phyloP scores from a whole-genome alignment of 1,139 yeast genomes.

The Blastobotrys indianensis region DNA sequence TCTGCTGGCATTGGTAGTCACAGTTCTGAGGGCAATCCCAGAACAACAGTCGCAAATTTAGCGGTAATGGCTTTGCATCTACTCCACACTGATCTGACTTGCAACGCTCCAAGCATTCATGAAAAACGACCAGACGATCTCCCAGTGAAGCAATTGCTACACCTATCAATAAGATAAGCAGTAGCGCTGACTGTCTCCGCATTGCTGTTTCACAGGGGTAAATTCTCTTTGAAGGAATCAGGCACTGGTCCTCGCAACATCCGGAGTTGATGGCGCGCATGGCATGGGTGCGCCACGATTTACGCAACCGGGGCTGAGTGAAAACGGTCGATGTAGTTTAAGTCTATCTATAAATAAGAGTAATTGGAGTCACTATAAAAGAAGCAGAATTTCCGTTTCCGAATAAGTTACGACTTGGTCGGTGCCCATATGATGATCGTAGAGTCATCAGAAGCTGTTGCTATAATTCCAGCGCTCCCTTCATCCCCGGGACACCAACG shows the following conservation, averaged over 20 bases:
- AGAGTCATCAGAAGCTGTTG: conserved; percentile 9
- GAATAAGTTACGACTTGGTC: neutral
- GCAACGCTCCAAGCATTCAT: conserved; percentile 61
- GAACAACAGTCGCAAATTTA: conserved; percentile 43
- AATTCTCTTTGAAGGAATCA: no score
- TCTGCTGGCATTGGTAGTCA: conserved; percentile 85
- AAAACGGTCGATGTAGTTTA: no score
- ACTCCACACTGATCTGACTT: conserved; percentile 34
- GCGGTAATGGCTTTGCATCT: conserved; percentile 31
- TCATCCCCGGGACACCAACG: conserved; percentile 50
- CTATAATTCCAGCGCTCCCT: neutral
- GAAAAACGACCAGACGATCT: conserved; percentile 66
- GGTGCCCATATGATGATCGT: conserved; percentile 7
- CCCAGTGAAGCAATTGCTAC: conserved; percentile 57
- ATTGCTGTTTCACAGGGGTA: neutral
- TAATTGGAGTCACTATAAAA: neutral
- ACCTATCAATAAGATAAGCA: conserved; percentile 1
- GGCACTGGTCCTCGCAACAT: no score
- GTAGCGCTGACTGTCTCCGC: neutral
- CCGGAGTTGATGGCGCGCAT: no score
- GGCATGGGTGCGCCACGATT: no score
- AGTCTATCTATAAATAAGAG: neutral
- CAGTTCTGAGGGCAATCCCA: conserved; percentile 86
- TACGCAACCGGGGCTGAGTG: no score
- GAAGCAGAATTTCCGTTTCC: neutral